Conservation (phyloP, 2,329 filamentous ascomycete species). For the Dactylellina sp. region DNA sequence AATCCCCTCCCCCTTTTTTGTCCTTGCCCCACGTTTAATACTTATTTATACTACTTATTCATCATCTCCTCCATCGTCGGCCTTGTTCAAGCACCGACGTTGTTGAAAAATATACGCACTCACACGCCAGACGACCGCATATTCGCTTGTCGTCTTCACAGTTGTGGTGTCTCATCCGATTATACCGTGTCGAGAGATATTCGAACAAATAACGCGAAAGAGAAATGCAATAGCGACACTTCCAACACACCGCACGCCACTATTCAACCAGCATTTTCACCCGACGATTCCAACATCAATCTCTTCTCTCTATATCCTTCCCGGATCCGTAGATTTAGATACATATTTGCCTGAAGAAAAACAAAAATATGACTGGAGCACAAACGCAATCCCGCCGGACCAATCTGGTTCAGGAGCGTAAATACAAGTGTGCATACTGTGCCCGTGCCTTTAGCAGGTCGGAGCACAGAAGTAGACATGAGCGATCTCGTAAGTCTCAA, state of each 20-base stretch:
- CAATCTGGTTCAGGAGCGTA: constrained; percentile 80
- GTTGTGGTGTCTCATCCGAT: constrained; percentile 49
- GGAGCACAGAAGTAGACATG: constrained; percentile 95
- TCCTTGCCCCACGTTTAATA: constrained; percentile 61
- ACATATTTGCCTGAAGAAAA: constrained; percentile 28
- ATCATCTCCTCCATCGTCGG: constrained; percentile 43
- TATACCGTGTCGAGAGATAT: constrained; percentile 61
- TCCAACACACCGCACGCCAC: constrained; percentile 31
- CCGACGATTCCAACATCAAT: constrained; percentile 61
- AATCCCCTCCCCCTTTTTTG: constrained; percentile 61
- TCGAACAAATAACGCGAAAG: constrained; percentile 61
- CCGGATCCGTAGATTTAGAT: constrained; percentile 35
- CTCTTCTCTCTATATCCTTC: constrained; percentile 36
- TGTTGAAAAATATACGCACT: constrained; percentile 1
- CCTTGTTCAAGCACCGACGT: constrained; percentile 61
- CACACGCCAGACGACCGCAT: constrained; percentile 46
- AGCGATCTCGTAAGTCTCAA: constrained; percentile 89
- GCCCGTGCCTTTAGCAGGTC: constrained; percentile 96
- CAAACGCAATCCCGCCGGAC: constrained; percentile 56
- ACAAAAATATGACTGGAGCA: constrained; percentile 74
- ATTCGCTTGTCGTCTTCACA: constrained; percentile 48
- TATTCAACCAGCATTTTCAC: constrained; percentile 32
- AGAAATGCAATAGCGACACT: constrained; percentile 56
- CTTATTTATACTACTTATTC: constrained; percentile 59
- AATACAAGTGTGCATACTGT: constrained; percentile 99